Evolutionary conservation across 2,329 filamentous ascomycete species (phyloP), one percentile per base, ranked within the genome.

Genomic region (Diaporthe citrichinensis): DNA sequence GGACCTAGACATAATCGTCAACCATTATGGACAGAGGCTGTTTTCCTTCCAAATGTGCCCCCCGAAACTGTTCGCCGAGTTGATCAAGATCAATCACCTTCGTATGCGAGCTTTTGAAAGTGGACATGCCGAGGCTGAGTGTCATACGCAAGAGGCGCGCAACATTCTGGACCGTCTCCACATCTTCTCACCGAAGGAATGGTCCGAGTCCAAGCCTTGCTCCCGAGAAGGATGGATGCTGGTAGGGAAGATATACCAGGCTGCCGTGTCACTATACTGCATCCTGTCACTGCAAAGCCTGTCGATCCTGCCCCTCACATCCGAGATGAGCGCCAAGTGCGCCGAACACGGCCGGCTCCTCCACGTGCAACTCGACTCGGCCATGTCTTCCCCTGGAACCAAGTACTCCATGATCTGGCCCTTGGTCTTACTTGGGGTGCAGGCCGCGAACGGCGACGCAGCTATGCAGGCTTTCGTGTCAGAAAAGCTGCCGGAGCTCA

Each of bases 51-150:
- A 81, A 4, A 78, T 81, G 67, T 84, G 79, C 49, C 84, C 85
- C 0, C 75, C 78, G 4, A 57, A 79, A 0, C 78, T 86, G 0
- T 84, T 86, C 36, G 67, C 75, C 23, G 81, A 83, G 49, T 80
- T 84, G 10, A 79, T 85, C 61, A 80, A 76, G 51, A 83, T 85
- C 69, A 86, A 85, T 72, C 72, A 83, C 62, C 78, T 86, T 34
- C 83, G 85, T 4, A 69, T 73, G 34, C 78, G 74, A 39, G 80
- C 77, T 10, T 17, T 39, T 17, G 12, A n/a, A 58, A 14, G 28
- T 10, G 31, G 17, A 23, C 55, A 14, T 36, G 53, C 73, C 7
- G 31, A 71, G 17, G 46, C 31, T 20, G 14, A 12, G 25, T 39
- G 67, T 10, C 72, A 80, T 44, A 59, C 71, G 10, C 51, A 75